Conservation (phyloP, 2,329 filamentous ascomycete species). For the Botryotinia narcissicola region DNA sequence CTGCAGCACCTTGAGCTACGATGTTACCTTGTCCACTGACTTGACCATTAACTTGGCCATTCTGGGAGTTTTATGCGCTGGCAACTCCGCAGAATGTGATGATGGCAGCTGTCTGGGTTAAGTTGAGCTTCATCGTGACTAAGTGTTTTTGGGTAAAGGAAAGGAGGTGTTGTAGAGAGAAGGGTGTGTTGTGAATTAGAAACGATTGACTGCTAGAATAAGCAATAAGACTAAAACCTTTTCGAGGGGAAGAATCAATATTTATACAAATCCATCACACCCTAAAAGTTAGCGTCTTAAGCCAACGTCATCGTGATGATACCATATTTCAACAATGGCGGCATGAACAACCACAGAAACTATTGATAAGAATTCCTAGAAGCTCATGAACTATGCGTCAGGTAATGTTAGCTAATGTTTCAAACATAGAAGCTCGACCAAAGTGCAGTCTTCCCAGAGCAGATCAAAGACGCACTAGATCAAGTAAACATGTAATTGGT, state of each 20-base stretch:
- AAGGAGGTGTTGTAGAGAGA: neutral
- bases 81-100: neutral
- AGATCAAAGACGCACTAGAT: neutral
- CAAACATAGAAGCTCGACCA: neutral
- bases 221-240: neutral
- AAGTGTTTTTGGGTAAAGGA: neutral
- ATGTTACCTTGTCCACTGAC: neutral
- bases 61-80: neutral
- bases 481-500: neutral
- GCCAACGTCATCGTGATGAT: neutral
- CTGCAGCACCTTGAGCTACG: neutral
- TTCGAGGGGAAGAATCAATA: too few species aligned
- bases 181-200: neutral
- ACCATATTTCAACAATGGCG: neutral
- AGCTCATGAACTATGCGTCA: neutral
- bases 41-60: neutral
- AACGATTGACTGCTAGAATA: neutral
- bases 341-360: neutral
- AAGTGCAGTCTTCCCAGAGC: neutral
- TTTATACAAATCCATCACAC: neutral
- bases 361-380: neutral
- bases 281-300: neutral
- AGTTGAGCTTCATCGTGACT: constrained; percentile 2
- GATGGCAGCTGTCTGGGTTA: neutral
- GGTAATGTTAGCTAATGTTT: too few species aligned